Base-by-base conservation (phyloP, 306 rosid genomes). In the Canavalia ensiformis region DNA sequence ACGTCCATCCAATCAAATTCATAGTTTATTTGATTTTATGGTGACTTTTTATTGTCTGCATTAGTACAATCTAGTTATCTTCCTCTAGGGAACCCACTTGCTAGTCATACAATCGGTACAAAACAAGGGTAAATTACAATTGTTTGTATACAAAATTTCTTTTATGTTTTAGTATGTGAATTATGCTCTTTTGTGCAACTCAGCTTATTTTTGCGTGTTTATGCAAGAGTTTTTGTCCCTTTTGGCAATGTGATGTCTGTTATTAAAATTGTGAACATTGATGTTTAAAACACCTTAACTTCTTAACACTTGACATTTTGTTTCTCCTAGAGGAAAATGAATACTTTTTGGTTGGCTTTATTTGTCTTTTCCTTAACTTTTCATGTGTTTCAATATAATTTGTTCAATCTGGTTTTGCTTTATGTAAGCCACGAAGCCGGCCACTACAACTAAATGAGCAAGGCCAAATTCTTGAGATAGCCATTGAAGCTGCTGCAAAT, bases 401-500 rank as follows among this genome's bases (percentile, higher is more conserved):
- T 57, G 49, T 68, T 47, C 64, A 42, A 69, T 76, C 66, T 80
- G 76, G 35, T 75, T 81, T 56, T 81, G 70, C 77, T 65, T 85
- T 80, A 57, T 62, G 47, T 80, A 73, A 95, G 99, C 81, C 92
- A 62, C 90, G 70, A 10, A 78, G 97, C 44, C 87, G 64, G 58
- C 94, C 97, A 35, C 84, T 28, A 39, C 93, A 95, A 85, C 82
- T 92, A 78, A 93, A 73, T 79, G 91, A 86, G 83, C 90, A 87
- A 88, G 98, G 97, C 57, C 84, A 72, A 80, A 73, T 87, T 81
- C 94, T 95, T 75, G 92, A 95, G 90, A 84, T 79, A 56, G 97
- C 89, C 78, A 90, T 95, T 81, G 91, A 89, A 85, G 96, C 94
- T 41, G 97, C 94, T 84, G 98, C 96, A 66, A 85, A 92, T 82